Percentiles rank a stretch among this genome's conserved stretches.
Evolutionary conservation across 208 protist genomes (phyloP).

Genomic region (Giardia muris): DNA sequence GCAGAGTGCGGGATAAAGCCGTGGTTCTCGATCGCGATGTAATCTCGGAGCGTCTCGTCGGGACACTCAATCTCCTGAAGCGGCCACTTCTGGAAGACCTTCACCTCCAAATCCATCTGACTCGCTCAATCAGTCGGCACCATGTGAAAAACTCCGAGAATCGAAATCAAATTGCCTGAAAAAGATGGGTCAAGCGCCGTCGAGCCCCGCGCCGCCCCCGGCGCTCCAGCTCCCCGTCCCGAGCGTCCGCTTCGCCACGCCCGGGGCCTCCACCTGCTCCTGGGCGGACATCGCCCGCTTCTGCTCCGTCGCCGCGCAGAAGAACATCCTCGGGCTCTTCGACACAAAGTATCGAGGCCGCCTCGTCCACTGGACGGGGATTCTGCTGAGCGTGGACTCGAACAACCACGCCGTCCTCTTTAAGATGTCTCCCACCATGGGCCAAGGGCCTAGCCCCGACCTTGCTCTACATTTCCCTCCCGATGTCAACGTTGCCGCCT

Average conservation of each 20-base stretch:
- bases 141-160: not conserved
- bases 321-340: not conserved
- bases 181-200: not conserved
- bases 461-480: not conserved
- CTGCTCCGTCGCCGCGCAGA: not conserved
- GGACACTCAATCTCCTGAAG: conserved; percentile 47
- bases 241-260: not conserved
- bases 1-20: conserved; percentile 78
- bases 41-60: conserved; percentile 66
- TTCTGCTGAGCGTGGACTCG: not conserved
- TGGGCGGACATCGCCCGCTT: not conserved
- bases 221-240: not conserved
- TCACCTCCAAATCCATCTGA: conserved; percentile 46
- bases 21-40: conserved; percentile 74
- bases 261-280: not conserved
- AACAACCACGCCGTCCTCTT: not conserved
- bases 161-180: conserved; percentile 23
- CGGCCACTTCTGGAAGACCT: conserved; percentile 55
- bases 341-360: conserved; percentile 10
- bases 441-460: not conserved
- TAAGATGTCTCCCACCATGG: not conserved
- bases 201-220: not conserved
- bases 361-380: conserved; percentile 5
- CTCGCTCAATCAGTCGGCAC: not conserved
- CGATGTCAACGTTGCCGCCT: not conserved